Evolutionary conservation across 139 green algal species (phyloP).

Genomic region (Picochlorum sp.): DNA sequence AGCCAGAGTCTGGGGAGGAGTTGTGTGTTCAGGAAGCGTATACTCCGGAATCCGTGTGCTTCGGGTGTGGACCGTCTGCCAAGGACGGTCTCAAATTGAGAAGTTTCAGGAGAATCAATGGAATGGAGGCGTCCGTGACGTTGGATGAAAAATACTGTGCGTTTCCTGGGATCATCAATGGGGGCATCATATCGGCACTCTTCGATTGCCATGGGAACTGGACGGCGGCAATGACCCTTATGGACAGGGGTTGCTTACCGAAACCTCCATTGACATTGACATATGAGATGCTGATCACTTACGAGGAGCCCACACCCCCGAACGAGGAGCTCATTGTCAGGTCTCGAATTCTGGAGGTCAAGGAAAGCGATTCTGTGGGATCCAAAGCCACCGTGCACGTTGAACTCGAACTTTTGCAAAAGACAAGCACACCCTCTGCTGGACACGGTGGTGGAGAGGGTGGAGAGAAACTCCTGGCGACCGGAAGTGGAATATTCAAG

Average conservation of each 20-base stretch:
- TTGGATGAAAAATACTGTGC: slow-evolving; percentile 48
- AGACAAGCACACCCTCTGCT: background rate
- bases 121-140: slow-evolving; percentile 45
- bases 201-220: slow-evolving; percentile 79
- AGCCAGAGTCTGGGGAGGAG: slow-evolving; percentile 34
- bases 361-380: slow-evolving; percentile 20
- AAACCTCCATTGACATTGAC: slow-evolving; percentile 76
- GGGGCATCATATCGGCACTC: slow-evolving; percentile 57
- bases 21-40: slow-evolving; percentile 61
- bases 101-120: slow-evolving; percentile 41
- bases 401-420: slow-evolving; percentile 36
- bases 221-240: slow-evolving; percentile 69
- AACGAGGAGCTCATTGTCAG: slow-evolving; percentile 48
- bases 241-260: slow-evolving; percentile 63
- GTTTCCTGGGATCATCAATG: slow-evolving; percentile 74
- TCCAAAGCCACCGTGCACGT: slow-evolving; percentile 41
- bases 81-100: slow-evolving; percentile 50
- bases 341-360: slow-evolving; percentile 45
- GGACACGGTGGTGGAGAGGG: slow-evolving; percentile 5
- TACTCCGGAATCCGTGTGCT: slow-evolving; percentile 57
- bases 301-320: slow-evolving; percentile 57
- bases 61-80: slow-evolving; percentile 53
- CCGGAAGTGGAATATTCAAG: slow-evolving; percentile 60
- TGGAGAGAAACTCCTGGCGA: slow-evolving; percentile 46
- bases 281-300: slow-evolving; percentile 56